These are phyloP conservation scores for Hanseniaspora singularis DNA, from an alignment of 805 yeast species.

Conservation along the genomic window DNA sequence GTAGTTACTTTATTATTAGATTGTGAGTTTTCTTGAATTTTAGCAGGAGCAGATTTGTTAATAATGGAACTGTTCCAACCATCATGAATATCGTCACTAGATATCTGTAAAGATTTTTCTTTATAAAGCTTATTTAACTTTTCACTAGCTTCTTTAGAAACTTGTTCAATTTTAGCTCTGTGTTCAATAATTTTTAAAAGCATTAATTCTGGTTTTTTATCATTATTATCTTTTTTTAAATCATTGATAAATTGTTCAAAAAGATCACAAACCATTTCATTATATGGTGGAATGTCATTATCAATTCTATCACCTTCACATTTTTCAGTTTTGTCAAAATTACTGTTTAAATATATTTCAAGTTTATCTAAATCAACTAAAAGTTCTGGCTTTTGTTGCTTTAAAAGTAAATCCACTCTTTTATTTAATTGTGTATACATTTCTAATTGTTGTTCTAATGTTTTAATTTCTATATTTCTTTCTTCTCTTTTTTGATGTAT, in stretches of 20 bases:
- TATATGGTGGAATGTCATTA: constrained; percentile 50
- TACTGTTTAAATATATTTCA: constrained; percentile 34
- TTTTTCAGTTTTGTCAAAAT: constrained; percentile 49
- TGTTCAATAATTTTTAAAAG: constrained; percentile 40
- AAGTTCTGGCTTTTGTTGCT: constrained; percentile 30
- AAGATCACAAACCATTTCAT: constrained; percentile 87
- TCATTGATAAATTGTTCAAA: constrained; percentile 65
- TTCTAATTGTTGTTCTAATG: constrained; percentile 60
- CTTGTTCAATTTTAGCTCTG: constrained; percentile 55
- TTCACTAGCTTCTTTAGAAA: constrained; percentile 48
- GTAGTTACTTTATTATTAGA: constrained; percentile 16
- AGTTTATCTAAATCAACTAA: constrained; percentile 21
- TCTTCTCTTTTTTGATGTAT: constrained; percentile 86
- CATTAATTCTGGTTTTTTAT: constrained; percentile 31
- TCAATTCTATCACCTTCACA: constrained; percentile 37
- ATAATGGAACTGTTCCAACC: constrained; percentile 81
- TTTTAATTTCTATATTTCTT: constrained; percentile 64
- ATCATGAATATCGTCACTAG: constrained; percentile 81
- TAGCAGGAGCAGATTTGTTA: constrained; percentile 37
- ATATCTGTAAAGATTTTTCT: constrained; percentile 64
- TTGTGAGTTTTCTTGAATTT: constrained; percentile 6
- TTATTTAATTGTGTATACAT: constrained; percentile 68
- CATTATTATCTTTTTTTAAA: constrained; percentile 35
- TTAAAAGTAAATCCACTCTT: constrained; percentile 57
- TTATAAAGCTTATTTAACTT: constrained; percentile 55